Evolutionary conservation across 805 yeast species (phyloP).

Genomic region (Nakazawaea pomicola): DNA sequence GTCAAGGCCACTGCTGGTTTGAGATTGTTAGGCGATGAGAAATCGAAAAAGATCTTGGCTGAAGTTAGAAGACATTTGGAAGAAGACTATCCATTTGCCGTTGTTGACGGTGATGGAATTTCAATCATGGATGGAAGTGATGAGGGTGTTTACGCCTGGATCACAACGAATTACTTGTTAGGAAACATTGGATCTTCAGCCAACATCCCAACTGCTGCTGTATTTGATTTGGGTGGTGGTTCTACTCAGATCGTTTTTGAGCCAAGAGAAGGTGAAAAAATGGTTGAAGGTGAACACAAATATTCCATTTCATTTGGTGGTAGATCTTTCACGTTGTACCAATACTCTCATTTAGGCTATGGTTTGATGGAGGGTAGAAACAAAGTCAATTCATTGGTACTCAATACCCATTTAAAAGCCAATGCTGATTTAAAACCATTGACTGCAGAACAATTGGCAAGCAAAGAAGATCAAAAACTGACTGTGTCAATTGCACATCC

Average conservation of each 20-base stretch:
- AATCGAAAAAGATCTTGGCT: constrained; percentile 62
- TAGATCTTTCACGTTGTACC: constrained; percentile 76
- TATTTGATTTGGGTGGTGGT: constrained; percentile 97
- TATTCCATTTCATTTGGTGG: constrained; percentile 78
- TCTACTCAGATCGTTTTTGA: constrained; percentile 98
- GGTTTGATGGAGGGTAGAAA: constrained; percentile 94
- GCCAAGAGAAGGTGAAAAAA: constrained; percentile 61
- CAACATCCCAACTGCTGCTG: constrained; percentile 87
- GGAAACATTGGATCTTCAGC: constrained; percentile 87
- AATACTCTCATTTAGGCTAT: constrained; percentile 91
- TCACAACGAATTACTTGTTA: constrained; percentile 86
- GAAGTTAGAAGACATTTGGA: constrained; percentile 77
- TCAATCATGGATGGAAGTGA: constrained; percentile 94
- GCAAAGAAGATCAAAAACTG: constrained; percentile 34
- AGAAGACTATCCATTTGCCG: constrained; percentile 83
- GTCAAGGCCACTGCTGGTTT: constrained; percentile 98
- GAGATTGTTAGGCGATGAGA: constrained; percentile 74
- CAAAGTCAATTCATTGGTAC: constrained; percentile 64
- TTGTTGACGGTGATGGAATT: constrained; percentile 81
- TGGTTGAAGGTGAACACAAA: constrained; percentile 87
- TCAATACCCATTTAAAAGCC: constrained; percentile 41
- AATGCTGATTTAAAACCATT: constrained; percentile 23
- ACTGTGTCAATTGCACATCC: constrained; percentile 60
- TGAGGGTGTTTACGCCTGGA: constrained; percentile 99
- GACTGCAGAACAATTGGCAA: constrained; percentile 29